Conservation (phyloP, 495 filamentous ascomycete genomes). For the Hypoxylon fuscum region DNA sequence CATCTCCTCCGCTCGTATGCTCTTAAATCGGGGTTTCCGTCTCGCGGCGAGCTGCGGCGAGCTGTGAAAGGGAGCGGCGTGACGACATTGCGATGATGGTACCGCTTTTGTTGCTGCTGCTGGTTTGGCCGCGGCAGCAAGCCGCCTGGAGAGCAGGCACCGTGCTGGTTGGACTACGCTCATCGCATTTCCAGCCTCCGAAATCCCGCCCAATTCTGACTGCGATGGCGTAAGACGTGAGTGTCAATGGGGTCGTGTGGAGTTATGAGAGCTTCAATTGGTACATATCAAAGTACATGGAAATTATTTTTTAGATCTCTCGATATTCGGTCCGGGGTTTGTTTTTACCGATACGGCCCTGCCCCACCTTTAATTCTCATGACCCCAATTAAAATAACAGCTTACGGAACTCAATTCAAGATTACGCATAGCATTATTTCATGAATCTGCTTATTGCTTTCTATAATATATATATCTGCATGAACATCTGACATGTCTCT, state of each 20-base stretch:
- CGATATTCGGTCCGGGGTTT: slow-evolving; percentile 21
- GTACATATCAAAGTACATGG: slow-evolving; percentile 39
- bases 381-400: too few relatives aligned
- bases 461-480: too few relatives aligned
- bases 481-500: too few relatives aligned
- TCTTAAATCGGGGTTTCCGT: slow-evolving; percentile 54
- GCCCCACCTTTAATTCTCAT: too few relatives aligned
- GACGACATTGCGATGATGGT: slow-evolving; percentile 45
- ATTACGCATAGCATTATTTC: slow-evolving; percentile 1
- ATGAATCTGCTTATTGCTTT: not conserved
- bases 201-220: slow-evolving; percentile 25
- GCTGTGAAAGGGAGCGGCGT: slow-evolving; percentile 54
- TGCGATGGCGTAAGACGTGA: slow-evolving; percentile 18
- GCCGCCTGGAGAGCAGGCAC: slow-evolving; percentile 45
- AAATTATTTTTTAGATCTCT: slow-evolving; percentile 34
- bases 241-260: slow-evolving; percentile 4
- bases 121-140: slow-evolving; percentile 37
- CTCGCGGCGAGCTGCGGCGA: slow-evolving; percentile 51
- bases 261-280: slow-evolving; percentile 32
- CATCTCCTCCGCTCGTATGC: slow-evolving; percentile 54
- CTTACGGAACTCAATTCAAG: too few relatives aligned
- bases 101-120: too few relatives aligned
- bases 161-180: slow-evolving; percentile 45
- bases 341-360: slow-evolving; percentile 17
- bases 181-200: slow-evolving; percentile 41